Percentiles rank a stretch among this genome's conserved stretches.
These are phyloP conservation scores for Cinchona pubescens DNA, from an alignment of 257 asterid genomes.

Conservation along the genomic window DNA sequence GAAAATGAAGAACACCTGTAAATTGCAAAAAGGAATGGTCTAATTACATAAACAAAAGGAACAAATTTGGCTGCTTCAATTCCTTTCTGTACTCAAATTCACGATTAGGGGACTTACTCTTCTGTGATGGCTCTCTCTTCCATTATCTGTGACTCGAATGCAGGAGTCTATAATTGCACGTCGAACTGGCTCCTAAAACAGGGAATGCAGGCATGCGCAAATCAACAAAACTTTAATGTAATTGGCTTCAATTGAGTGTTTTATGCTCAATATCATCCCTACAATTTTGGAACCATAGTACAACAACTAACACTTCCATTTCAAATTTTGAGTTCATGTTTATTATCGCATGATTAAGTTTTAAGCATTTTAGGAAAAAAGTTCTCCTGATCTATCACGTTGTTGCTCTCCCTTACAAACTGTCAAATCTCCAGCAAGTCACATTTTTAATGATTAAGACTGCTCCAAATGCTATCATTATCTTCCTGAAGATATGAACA, in stretches of 20 bases:
- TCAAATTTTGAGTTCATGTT: background rate
- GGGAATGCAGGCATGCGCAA: background rate
- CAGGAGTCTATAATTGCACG: conserved; percentile 91
- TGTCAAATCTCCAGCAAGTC: background rate
- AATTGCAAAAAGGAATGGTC: conserved; percentile 11
- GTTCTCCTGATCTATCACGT: background rate
- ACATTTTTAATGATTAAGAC: background rate
- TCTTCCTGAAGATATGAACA: too few relatives aligned
- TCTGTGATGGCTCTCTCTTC: conserved; percentile 71
- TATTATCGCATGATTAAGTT: background rate
- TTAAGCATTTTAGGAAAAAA: background rate
- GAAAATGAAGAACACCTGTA: conserved; percentile 48
- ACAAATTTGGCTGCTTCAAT: background rate
- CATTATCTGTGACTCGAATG: conserved; percentile 81
- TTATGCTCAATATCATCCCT: background rate
- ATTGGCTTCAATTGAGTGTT: background rate
- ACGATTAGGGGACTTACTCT: conserved; percentile 41
- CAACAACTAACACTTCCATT: background rate
- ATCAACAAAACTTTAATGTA: background rate
- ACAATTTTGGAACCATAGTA: background rate
- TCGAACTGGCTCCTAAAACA: conserved; percentile 67
- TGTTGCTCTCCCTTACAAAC: background rate
- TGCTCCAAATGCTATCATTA: background rate
- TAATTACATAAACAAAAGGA: background rate
- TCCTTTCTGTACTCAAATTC: background rate